Evolutionary conservation across 371 early-diverging fungal genomes (phyloP).

Genomic region (Syncephalastrum monosporum): DNA sequence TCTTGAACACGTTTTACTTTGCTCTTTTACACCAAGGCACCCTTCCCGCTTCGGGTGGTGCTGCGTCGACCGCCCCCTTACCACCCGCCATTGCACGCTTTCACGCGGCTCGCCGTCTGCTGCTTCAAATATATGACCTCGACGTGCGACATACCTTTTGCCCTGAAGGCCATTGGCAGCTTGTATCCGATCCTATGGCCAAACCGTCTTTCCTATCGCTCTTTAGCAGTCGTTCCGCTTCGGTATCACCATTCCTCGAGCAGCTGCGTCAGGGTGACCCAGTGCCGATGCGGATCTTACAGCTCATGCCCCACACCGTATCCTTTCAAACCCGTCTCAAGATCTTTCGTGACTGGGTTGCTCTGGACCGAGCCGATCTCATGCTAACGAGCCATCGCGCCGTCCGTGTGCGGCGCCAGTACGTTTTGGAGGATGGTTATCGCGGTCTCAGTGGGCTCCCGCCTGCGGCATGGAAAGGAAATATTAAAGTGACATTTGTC

Average conservation of each 20-base stretch:
- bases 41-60: conserved; percentile 1
- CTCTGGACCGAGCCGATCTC: conserved; percentile 44
- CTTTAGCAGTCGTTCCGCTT: conserved; percentile 17
- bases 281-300: conserved; percentile 61
- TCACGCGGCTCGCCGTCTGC: conserved; percentile 59
- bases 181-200: conserved; percentile 40
- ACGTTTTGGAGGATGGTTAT: conserved; percentile 84
- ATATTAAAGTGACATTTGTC: conserved; percentile 81
- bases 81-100: conserved; percentile 39
- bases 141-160: conserved; percentile 75
- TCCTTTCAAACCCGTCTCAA: conserved; percentile 79
- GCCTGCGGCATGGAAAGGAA: conserved; percentile 62
- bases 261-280: conserved; percentile 50
- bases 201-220: conserved; percentile 27
- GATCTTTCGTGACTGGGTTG: conserved; percentile 76
- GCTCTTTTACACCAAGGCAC: conserved; percentile 43
- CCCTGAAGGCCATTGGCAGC: conserved; percentile 71
- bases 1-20: conserved; percentile 71
- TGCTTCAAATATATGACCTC: conserved; percentile 76
- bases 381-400: conserved; percentile 28
- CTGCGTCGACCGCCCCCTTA: conserved; percentile 2
- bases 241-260: conserved; percentile 31
- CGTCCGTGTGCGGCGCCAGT: conserved; percentile 67
- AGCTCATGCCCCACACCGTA: conserved; percentile 85
- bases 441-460: conserved; percentile 52